Conservation (phyloP, 179 eudicot genomes). For the Silene coronaria region DNA sequence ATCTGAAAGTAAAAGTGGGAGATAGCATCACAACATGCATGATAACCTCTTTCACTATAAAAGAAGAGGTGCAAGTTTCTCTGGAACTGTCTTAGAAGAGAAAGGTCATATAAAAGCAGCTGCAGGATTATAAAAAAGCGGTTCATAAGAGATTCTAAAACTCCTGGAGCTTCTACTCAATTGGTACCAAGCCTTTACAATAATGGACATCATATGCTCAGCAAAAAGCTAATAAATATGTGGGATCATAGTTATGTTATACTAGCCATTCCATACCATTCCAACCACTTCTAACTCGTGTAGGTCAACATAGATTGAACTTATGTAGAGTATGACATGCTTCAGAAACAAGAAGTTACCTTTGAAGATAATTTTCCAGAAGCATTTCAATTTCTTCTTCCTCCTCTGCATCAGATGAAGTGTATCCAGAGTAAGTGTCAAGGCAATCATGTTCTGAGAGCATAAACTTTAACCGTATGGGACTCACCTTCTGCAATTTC, state of each 20-base stretch:
- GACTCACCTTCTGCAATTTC: constrained; percentile 84
- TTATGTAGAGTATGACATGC: neutral
- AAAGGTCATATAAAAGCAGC: neutral
- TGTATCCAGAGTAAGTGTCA: neutral
- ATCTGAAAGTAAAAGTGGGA: constrained; percentile 46
- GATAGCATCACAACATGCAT: neutral
- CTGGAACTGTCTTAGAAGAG: neutral
- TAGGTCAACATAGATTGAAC: neutral
- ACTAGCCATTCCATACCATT: neutral
- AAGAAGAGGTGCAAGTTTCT: neutral
- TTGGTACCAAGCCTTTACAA: neutral
- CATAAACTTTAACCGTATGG: neutral
- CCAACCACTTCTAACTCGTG: neutral
- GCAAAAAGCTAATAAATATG: neutral
- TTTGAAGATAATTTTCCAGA: constrained; percentile 89
- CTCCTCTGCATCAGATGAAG: constrained; percentile 60
- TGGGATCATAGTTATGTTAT: neutral
- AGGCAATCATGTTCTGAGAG: neutral
- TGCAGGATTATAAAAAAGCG: neutral
- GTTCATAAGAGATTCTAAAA: neutral
- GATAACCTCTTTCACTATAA: neutral
- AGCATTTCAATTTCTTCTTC: constrained; percentile 99
- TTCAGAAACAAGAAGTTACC: constrained; percentile 35
- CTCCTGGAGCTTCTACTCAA: neutral
- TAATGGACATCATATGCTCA: neutral